phyloP scores from a whole-genome alignment of 495 filamentous ascomycete species.

The Xylaria intraflava region DNA sequence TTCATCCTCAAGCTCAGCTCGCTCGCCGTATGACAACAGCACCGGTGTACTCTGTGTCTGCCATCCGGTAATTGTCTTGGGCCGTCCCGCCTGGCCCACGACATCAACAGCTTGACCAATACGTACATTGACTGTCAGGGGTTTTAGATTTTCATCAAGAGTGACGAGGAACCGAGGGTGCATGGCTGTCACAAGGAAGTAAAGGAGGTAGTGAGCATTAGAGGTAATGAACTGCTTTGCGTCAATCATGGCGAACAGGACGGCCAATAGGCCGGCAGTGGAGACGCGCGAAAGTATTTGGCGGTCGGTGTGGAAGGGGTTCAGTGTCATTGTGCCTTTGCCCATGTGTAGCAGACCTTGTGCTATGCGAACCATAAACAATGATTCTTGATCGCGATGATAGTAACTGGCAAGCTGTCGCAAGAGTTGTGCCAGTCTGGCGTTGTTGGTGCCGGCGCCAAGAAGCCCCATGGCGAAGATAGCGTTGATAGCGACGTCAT shows the following conservation, averaged over 20 bases:
- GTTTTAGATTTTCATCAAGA: constrained; percentile 88
- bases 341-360: constrained; percentile 98
- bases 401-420: constrained; percentile 96
- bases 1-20: constrained; percentile 96
- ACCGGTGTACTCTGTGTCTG: constrained; percentile 98
- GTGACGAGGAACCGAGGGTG: constrained; percentile 94
- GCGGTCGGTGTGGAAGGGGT: constrained; percentile 97
- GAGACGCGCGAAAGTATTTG: constrained; percentile 90
- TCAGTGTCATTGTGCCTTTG: constrained; percentile 92
- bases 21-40: constrained; percentile 82
- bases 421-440: constrained; percentile 86
- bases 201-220: constrained; percentile 88
- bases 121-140: constrained; percentile 89
- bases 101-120: constrained; percentile 98
- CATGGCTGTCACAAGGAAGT: constrained; percentile 97
- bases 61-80: constrained; percentile 99
- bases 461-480: constrained; percentile 99
- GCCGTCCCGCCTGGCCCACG: constrained; percentile 90
- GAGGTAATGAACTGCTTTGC: constrained; percentile 90
- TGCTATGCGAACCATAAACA: constrained; percentile 99
- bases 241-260: constrained; percentile 86
- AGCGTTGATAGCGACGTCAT: constrained; percentile 95
- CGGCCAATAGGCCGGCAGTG: constrained; percentile 81
- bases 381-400: constrained; percentile 85
- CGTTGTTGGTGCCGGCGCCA: constrained; percentile 97